These are phyloP conservation scores for bread wheat (Triticum aestivum) DNA, from an alignment of 176 grass and related monocot genomes.

Conservation along the genomic window IWGSC_CS_RefSeq_v2.1 NC_057797.1:573257074-573257573, in stretches of 20 bases:
- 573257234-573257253: constrained; percentile 76
- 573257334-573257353: constrained; percentile 64
- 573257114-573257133: constrained; percentile 66
- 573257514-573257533: background rate
- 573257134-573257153: constrained; percentile 82
- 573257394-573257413: constrained; percentile 41
- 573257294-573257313: constrained; percentile 56
- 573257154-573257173: constrained; percentile 85
- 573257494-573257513: background rate
- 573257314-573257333: constrained; percentile 32
- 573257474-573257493: too few relatives aligned
- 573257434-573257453: background rate
- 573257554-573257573: constrained; percentile 56
- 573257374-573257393: constrained; percentile 66
- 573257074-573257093: background rate
- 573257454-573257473: too few relatives aligned
- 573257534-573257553: constrained; percentile 3
- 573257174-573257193: constrained; percentile 48
- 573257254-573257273: constrained; percentile 75
- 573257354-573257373: constrained; percentile 58
- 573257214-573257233: constrained; percentile 51
- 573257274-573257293: constrained; percentile 66
- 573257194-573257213: constrained; percentile 45
- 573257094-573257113: background rate
- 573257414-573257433: constrained; percentile 39